Conservation (phyloP, 768 basidiomycete genomes). For the Antrodiella citrinella region DNA sequence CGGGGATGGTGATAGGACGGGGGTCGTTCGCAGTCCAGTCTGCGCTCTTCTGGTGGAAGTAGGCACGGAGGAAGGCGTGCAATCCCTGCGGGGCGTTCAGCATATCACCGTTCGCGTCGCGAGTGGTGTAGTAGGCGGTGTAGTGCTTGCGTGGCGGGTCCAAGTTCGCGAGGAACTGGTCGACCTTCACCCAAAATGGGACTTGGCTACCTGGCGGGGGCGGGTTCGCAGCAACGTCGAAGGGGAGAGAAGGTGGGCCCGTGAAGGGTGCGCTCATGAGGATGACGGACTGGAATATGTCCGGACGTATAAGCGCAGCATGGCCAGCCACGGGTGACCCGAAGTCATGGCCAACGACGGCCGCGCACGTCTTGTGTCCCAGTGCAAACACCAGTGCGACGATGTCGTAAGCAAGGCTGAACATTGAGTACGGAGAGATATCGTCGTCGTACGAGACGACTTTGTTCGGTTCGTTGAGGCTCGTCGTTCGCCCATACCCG, state of each 20-base stretch:
- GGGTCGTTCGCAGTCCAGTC: conserved; percentile 39
- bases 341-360: conserved; percentile 56
- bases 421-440: conserved; percentile 38
- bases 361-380: conserved; percentile 35
- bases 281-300: conserved; percentile 47
- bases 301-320: conserved; percentile 46
- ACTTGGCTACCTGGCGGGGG: neutral
- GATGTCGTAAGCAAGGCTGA: conserved; percentile 46
- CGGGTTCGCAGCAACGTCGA: conserved; percentile 10
- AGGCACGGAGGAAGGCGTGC: conserved; percentile 40
- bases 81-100: conserved; percentile 33
- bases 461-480: conserved; percentile 9
- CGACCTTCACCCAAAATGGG: conserved; percentile 9
- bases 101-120: conserved; percentile 40
- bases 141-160: conserved; percentile 53
- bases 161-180: conserved; percentile 28
- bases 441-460: conserved; percentile 38
- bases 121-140: conserved; percentile 38
- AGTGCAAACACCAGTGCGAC: conserved; percentile 43
- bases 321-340: conserved; percentile 47
- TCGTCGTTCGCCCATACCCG: conserved; percentile 37
- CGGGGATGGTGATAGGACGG: conserved; percentile 29
- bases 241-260: conserved; percentile 29
- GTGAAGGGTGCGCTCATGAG: conserved; percentile 54
- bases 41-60: conserved; percentile 53